Conservation (phyloP, 148 eudicot genomes). For the Silene conica region DNA sequence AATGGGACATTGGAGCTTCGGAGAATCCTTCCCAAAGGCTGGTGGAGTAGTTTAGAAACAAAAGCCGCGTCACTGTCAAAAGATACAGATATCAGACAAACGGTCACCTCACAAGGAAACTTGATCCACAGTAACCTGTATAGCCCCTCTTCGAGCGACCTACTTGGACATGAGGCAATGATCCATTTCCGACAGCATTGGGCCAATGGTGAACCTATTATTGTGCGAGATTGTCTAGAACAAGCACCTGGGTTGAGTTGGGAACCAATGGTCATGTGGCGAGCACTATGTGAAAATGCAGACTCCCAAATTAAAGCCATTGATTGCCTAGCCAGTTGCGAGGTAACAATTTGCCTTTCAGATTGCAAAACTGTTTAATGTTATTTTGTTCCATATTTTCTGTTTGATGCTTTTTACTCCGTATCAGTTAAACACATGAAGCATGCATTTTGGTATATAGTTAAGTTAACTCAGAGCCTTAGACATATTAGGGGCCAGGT, state of each 20-base stretch:
- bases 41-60: conserved; percentile 45
- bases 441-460: no score
- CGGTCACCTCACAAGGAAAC: conserved; percentile 34
- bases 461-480: no score
- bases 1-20: conserved; percentile 49
- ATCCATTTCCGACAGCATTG: conserved; percentile 54
- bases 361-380: not conserved
- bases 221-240: conserved; percentile 58
- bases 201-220: conserved; percentile 75
- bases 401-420: not conserved
- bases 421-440: no score
- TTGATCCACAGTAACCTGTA: conserved; percentile 44
- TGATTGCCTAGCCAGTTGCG: conserved; percentile 76
- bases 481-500: not conserved
- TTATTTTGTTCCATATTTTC: not conserved
- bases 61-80: conserved; percentile 37
- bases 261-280: conserved; percentile 97
- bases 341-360: conserved; percentile 43
- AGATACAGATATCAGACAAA: conserved; percentile 10
- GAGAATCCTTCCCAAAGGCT: conserved; percentile 49
- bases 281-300: conserved; percentile 62
- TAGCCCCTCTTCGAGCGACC: conserved; percentile 41
- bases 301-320: conserved; percentile 57
- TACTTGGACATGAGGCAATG: conserved; percentile 29
- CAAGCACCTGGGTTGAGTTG: conserved; percentile 76